A percentile compares a stretch with the other conserved stretches of the same genome.
These are phyloP conservation scores for Taxillus chinensis DNA, from an alignment of 164 flowering plant genomes.

Conservation along the genomic window DNA sequence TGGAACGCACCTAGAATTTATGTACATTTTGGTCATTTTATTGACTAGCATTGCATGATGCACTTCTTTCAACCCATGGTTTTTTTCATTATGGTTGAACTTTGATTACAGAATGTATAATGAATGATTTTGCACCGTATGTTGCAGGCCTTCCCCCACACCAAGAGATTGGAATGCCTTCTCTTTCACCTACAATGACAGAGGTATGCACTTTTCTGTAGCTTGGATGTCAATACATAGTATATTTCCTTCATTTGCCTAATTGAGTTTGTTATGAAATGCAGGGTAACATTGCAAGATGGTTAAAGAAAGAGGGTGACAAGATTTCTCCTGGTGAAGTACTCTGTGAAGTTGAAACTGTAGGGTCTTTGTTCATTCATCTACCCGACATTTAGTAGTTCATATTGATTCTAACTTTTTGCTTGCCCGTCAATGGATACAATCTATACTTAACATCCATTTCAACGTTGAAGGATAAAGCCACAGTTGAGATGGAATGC, in stretches of 20 bases:
- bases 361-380: constrained; percentile 20
- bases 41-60: background rate
- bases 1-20: too few species aligned
- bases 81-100: background rate
- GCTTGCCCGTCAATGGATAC: background rate
- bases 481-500: constrained; percentile 98
- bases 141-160: constrained; percentile 86
- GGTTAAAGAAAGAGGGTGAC: constrained; percentile 98
- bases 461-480: constrained; percentile 60
- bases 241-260: constrained; percentile 4
- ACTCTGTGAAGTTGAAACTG: constrained; percentile 98
- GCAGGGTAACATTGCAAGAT: constrained; percentile 92
- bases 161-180: constrained; percentile 98
- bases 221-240: background rate
- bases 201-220: constrained; percentile 40
- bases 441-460: background rate
- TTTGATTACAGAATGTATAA: background rate
- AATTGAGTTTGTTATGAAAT: constrained; percentile 7
- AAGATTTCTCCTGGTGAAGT: constrained; percentile 89
- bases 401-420: background rate
- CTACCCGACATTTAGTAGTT: background rate
- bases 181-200: constrained; percentile 96
- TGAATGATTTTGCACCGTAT: constrained; percentile 5
- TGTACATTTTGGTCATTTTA: background rate
- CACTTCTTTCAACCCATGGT: background rate